Percentiles rank a stretch among this genome's conserved stretches.
These are phyloP conservation scores for Colletotrichum chlorophyti DNA, from an alignment of 2,329 filamentous ascomycete species.

Conservation along the genomic window DNA sequence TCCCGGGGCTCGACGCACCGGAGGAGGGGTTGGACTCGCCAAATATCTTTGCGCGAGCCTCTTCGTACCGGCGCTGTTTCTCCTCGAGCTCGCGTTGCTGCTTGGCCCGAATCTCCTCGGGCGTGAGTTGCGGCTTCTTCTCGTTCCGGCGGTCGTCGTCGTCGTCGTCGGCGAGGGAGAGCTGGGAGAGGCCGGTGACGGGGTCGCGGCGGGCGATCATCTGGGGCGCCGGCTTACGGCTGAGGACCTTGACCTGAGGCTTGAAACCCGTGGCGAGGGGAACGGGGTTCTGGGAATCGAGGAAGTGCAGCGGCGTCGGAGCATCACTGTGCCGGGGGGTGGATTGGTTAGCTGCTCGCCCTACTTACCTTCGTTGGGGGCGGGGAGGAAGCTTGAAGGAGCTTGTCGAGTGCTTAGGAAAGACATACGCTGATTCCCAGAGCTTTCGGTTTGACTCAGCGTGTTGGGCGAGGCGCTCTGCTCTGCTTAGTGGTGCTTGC, in stretches of 20 bases:
- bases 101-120: slow-evolving; percentile 79
- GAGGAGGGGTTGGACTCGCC: slow-evolving; percentile 65
- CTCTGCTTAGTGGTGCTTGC: slow-evolving; percentile 65
- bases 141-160: slow-evolving; percentile 70
- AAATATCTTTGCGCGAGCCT: slow-evolving; percentile 87
- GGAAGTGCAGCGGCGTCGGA: slow-evolving; percentile 76
- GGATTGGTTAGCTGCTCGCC: slow-evolving; percentile 2
- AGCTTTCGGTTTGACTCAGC: slow-evolving; percentile 83
- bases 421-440: slow-evolving; percentile 84
- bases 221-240: slow-evolving; percentile 75
- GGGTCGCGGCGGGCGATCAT: slow-evolving; percentile 65
- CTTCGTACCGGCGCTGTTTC: slow-evolving; percentile 89
- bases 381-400: not conserved
- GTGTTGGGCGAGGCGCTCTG: slow-evolving; percentile 81
- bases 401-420: slow-evolving; percentile 19
- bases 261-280: slow-evolving; percentile 77
- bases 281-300: slow-evolving; percentile 68
- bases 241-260: slow-evolving; percentile 82
- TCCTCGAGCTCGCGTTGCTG: slow-evolving; percentile 84
- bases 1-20: slow-evolving; percentile 67
- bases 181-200: slow-evolving; percentile 52
- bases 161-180: slow-evolving; percentile 60
- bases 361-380: too few relatives aligned
- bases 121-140: slow-evolving; percentile 68
- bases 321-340: slow-evolving; percentile 64